Base-by-base conservation (phyloP, 2,329 filamentous ascomycete genomes). In the Zarea fungicola region DNA sequence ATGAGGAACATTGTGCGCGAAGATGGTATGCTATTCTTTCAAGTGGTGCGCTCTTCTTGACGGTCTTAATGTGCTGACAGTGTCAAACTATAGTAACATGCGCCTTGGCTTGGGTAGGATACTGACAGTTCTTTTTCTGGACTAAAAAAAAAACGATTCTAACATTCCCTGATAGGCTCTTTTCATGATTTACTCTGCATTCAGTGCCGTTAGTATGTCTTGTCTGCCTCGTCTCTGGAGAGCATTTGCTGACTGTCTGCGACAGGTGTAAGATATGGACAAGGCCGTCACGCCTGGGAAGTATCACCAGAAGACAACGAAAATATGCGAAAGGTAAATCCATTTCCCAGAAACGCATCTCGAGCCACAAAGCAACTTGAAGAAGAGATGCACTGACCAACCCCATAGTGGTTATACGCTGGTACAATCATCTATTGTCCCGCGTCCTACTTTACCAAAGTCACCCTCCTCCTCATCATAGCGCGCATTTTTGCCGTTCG, bases 391-490 rank as follows among this genome's bases (percentile, higher is more conserved):
- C 9, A 18, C 14, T 23, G 9, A 39, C 11, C 28, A n/a, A n/a
- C 29, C 19, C 16, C 2, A 22, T 32, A 59, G 61, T 59, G 59
- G 61, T 49, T 62, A 6, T 61, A 64, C 31, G 60, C 56, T 13
- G 56, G 58, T 32, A 56, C 58, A 14, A 45, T 65, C 22, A 23
- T 60, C 7, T 65, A 64, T 47, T 60, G 57, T 13, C 61, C 62
- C 13, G 55, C 60, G 5, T 56, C 62, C 2, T 65, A 55, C 45
- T 57, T 58, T 42, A 61, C 58, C 18, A 65, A 67, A 50, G 52
- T 60, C n/a, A 62, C 65, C 6, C 55, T 63, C n/a, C 53, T 63
- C 29, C 53, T 67, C 8, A 52, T 66, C 40, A 62, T 64, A 14
- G 60, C 61, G 5, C 57, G 63, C 18, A 58, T 66, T 11, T 66